Evolutionary conservation across 2,329 filamentous ascomycete species (phyloP).

Genomic region (Neonectria punicea): DNA sequence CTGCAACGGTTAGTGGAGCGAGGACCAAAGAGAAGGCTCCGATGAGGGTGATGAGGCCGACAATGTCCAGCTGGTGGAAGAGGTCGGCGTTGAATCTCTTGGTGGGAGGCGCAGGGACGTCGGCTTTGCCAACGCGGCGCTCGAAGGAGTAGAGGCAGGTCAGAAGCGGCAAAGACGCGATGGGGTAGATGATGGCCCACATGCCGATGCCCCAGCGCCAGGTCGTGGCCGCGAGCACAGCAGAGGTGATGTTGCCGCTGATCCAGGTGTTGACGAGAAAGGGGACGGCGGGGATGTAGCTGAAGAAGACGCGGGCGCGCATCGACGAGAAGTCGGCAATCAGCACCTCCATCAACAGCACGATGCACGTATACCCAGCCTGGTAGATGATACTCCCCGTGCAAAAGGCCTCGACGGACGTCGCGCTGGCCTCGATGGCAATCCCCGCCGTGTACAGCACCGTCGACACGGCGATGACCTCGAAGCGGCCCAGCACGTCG

Average conservation of each 20-base stretch:
- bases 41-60: slow-evolving; percentile 60
- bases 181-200: slow-evolving; percentile 70
- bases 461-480: slow-evolving; percentile 65
- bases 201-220: slow-evolving; percentile 74
- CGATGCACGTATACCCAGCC: slow-evolving; percentile 67
- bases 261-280: slow-evolving; percentile 74
- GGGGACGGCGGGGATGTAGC: slow-evolving; percentile 68
- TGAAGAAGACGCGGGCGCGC: slow-evolving; percentile 68
- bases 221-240: slow-evolving; percentile 59
- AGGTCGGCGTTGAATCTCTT: slow-evolving; percentile 55
- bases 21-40: slow-evolving; percentile 59
- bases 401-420: slow-evolving; percentile 60
- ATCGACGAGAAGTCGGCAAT: slow-evolving; percentile 70
- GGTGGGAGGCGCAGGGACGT: background rate
- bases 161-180: slow-evolving; percentile 65
- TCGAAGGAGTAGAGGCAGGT: slow-evolving; percentile 51
- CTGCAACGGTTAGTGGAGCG: slow-evolving; percentile 65
- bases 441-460: slow-evolving; percentile 66
- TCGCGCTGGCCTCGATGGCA: slow-evolving; percentile 62
- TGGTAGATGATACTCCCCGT: slow-evolving; percentile 66
- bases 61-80: slow-evolving; percentile 65
- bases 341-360: slow-evolving; percentile 69
- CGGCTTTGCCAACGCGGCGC: slow-evolving; percentile 30
- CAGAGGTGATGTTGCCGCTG: slow-evolving; percentile 64
- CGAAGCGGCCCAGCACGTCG: slow-evolving; percentile 70